Evolutionary conservation across 305 asterid genomes (phyloP), one percentile per base, ranked within the genome.

Genomic region (Fraxinus sp.): DNA sequence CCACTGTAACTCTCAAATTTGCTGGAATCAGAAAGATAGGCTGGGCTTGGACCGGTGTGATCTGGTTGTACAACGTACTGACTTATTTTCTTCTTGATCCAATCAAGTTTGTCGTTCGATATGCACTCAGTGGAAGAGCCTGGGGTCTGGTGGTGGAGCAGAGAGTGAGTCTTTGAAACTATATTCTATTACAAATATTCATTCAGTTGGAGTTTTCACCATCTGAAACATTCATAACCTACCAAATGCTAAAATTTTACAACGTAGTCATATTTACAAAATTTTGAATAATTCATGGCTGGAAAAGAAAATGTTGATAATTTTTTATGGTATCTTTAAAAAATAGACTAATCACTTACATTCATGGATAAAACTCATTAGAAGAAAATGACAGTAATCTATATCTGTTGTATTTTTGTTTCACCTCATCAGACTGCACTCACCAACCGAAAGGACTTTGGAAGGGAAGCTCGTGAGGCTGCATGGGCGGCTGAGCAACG

Each of bases 401-500:
- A 39, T 28, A 30, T 49, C 7, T 2, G 35, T 24, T 39, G 3
- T 49, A 18, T 77, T 32, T 46, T 30, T 71, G 16, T 64, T 55
- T 70, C 68, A 22, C 28, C 3, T 41, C 26, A 7, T 57, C 83
- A 90, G 96, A 90, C 90, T 80, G 96, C 96, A 11, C 91, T 92
- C 85, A 83, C 90, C 18, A 88, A 89, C 28, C 84, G 85, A 78
- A 92, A 92, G 79, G 90, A 90, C 85, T 90, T 89, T 32, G 96
- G 96, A 7, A 91, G 80, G 84, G 95, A 88, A 82, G 87, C 79
- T 30, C 75, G 90, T 14, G 89, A 89, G 59, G 90, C 89, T 11
- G 89, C 88, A 77, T 89, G 91, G 93, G 93, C 91, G 33, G 87
- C 91, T 75, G 91, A 88, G 24, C 93, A 90, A 71, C 64, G 91